Base-by-base conservation (phyloP, 1,284 basidiomycete genomes). In the Pholiota adiposa region DNA sequence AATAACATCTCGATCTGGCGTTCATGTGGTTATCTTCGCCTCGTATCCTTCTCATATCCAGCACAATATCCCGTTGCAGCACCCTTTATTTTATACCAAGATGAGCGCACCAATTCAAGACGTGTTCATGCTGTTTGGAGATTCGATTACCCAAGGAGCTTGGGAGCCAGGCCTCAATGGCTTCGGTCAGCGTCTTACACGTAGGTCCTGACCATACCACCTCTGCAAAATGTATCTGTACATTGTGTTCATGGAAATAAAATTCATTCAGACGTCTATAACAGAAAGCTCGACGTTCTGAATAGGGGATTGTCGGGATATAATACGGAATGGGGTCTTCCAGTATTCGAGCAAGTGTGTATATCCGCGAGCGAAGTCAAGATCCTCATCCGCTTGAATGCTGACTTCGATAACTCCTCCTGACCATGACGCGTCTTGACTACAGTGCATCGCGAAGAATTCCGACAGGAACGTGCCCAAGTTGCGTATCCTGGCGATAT, bases 301-400 rank as follows among this genome's bases (percentile, higher is more conserved):
- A 95, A 95, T 72, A 85, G 94, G 41, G 94, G 94, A 5, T 74
- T 86, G 9, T 80, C 84, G 60, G 93, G 94, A 2, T 96, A 95
- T 73, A 95, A 92, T 69, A 89, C 91, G 0, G 86, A 89, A 41
- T 95, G 93, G 93, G 89, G 82, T 2, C 77, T 94, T 23, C 89
- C 90, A 0, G 82, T 93, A 31, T 85, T 95, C 62, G 83, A 92
- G 68, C 86, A 90, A 81, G 90, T 91, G 55, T 66, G 78, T 67
- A 49, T 31, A 50, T 55, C 14, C 50, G 14, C 21, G 19, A 25
- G 18, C 44, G 29, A 33, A 23, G 34, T 36, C 18, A 16, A 43
- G 27, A 18, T 31, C 33, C 19, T 19, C 27, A 25, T 23, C 9
- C 19, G 31, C 29, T 11, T 36, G 25, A 56, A 11, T 7, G 41